Base-by-base conservation (phyloP, 495 filamentous ascomycete species). In the Filosporella fistucella region DNA sequence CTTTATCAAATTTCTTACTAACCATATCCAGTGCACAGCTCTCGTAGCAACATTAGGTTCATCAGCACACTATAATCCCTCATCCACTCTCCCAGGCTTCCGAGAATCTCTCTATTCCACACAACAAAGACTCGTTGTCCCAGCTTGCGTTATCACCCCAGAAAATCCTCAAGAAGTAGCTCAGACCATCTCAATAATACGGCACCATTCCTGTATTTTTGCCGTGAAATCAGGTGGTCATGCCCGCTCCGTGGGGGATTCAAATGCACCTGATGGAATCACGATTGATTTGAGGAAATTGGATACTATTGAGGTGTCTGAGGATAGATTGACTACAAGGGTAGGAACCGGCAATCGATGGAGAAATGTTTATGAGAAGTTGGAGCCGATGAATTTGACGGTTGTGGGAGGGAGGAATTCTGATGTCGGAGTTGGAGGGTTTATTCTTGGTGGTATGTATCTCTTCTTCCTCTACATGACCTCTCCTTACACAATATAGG, bases 271-370 rank as follows among this genome's bases (percentile, higher is more conserved):
- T 14, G 54, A 64, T 23, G 80, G 81, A 10, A 70, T 85, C 3
- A 67, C 78, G 21, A 70, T 87, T 40, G 71, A 74, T 45, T 62
- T 84, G 7, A 46, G 54, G 1, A 65, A 65, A 3, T 50, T 86
- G 33, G 74, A 68, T 29, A 57, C 57, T 13, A 47, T 75, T 22
- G 35, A 17, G 5, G 49, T 75, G 12, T 51, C 56, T 22, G 18
- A 43, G n/a, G 65, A 69, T 38, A 54, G 61, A 2, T 39, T 58
- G 14, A 66, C 55, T 11, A 56, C 53, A 3, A 64, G 63, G 9
- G 63, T 81, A 22, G 75, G 63, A 1, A 60, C 74, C 11, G 77
- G 73, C 4, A 62, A 59, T 39, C 46, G 51, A 34, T 85, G 81
- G 81, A 47, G 52, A 16, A 62, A 78, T 32, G 72, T 84, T 11